Evolutionary conservation across 2,329 filamentous ascomycete species (phyloP), one percentile per base, ranked within the genome.

Genomic region (Alternaria longipes): DNA sequence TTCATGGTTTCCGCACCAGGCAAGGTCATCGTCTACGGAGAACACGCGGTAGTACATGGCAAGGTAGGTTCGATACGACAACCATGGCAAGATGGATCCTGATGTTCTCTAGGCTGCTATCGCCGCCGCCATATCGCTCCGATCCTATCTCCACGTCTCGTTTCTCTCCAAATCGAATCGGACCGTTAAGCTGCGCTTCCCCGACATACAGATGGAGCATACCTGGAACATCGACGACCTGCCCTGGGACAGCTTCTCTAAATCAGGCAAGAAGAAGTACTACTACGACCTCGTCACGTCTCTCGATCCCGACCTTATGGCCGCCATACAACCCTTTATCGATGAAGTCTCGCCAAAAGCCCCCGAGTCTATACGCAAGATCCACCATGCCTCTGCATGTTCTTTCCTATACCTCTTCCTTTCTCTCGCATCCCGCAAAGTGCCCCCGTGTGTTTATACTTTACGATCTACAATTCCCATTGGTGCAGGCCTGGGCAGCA

Each of bases 1-100:
- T 99, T 99, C 78, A 97, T 99, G 92, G 94, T 98, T 59, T 98
- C 95, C 16, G 94, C 96, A 3, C 95, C 95, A 0, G 96, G 94
- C 66, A 99, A 99, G 79, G 95, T 97, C 75, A 99, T 99, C 78
- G 92, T 98, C 54, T 98, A 94, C 81, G 95, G 95, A 68, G 95
- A 99, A 80, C 95, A 99, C 82, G 91, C 95, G 3, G 95, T 98
- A n/a, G 95, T 99, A 20, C 89, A 99, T 76, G 94, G 94, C 75
- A 98, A 97, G 87, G 91, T 92, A 82, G 57, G 81, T 70, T 36
- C 22, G 22, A 11, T n/a, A 36, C 26, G 4, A 26, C 18, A 32
- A 16, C n/a, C 9, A 14, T 24, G 12, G 24, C 7, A 5, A 12
- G 12, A 40, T 18, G 32, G 8, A 54, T 40, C 51, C 69, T 77